Evolutionary conservation across 2,329 filamentous ascomycete genomes (phyloP).

Genomic region (Aureobasidium pullulans): DNA sequence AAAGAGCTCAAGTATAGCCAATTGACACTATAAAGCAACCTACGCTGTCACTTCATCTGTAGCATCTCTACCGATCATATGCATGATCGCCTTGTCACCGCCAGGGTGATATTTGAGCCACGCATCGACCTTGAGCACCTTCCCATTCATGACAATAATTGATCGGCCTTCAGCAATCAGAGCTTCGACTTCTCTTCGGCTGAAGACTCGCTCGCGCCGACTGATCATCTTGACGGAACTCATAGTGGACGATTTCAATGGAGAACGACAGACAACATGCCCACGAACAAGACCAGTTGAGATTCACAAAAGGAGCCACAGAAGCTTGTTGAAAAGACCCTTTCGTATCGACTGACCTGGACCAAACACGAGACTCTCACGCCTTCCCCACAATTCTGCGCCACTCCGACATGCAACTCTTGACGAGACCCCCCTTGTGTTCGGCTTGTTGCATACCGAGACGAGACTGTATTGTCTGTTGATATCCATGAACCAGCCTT

Average conservation of each 20-base stretch:
- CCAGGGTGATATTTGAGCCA: conserved; percentile 90
- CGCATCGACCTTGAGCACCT: conserved; percentile 78
- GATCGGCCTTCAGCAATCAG: conserved; percentile 74
- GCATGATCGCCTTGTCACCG: conserved; percentile 80
- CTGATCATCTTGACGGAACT: conserved; percentile 4
- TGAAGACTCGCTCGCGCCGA: conserved; percentile 12
- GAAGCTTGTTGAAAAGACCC: not conserved
- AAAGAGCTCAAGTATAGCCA: not conserved
- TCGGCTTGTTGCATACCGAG: not conserved
- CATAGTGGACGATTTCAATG: not conserved
- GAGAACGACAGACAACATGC: conserved; percentile 5
- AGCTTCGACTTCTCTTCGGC: conserved; percentile 53
- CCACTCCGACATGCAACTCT: not conserved
- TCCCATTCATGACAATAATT: conserved; percentile 72
- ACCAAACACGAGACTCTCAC: not conserved
- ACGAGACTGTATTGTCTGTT: not conserved
- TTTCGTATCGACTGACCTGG: not conserved
- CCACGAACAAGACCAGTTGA: conserved; percentile 2
- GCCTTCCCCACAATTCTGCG: not conserved
- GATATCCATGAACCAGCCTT: not conserved
- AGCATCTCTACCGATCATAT: conserved; percentile 67
- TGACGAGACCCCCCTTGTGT: not conserved
- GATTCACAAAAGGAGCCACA: not conserved
- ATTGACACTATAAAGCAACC: not conserved
- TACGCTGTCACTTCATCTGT: conserved; percentile 90